phyloP scores from a whole-genome alignment of 176 grass and related monocot species.

The Tillandsia leiboldiana region DNA sequence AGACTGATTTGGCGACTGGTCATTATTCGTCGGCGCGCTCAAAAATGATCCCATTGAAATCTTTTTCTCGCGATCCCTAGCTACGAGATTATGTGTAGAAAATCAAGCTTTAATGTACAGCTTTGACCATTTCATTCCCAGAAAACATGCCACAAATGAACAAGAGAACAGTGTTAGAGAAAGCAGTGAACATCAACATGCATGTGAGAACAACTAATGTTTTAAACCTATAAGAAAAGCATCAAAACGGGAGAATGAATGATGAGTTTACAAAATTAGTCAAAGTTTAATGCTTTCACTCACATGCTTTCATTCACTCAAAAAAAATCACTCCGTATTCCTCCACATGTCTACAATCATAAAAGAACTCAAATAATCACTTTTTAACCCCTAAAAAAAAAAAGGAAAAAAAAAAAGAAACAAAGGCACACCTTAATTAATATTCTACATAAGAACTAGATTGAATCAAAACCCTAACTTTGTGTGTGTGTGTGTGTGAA shows the following conservation, averaged over 20 bases:
- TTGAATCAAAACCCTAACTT: neutral
- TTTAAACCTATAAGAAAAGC: too few relatives aligned
- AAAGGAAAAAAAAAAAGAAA: neutral
- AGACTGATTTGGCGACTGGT: slow-evolving; percentile 20
- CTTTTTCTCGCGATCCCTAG: neutral
- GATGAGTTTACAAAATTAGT: too few relatives aligned
- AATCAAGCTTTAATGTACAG: neutral
- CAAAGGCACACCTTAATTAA: neutral
- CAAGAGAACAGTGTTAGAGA: too few relatives aligned
- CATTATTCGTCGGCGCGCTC: slow-evolving; percentile 30
- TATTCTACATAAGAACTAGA: neutral
- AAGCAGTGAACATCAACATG: too few relatives aligned
- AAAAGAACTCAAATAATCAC: too few relatives aligned
- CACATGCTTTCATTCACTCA: too few relatives aligned
- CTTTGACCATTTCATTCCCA: neutral
- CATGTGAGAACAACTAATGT: too few relatives aligned
- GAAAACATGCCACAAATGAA: neutral
- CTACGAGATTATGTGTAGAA: neutral
- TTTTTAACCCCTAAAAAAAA: neutral
- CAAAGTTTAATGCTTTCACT: too few relatives aligned
- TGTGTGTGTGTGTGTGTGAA: too few relatives aligned
- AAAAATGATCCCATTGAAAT: slow-evolving; percentile 44
- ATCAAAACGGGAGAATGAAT: too few relatives aligned
- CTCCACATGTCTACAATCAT: too few relatives aligned
- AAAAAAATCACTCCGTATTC: too few relatives aligned